Base-by-base conservation (phyloP, 441 rosid genomes). In the Hura crepitans region DNA sequence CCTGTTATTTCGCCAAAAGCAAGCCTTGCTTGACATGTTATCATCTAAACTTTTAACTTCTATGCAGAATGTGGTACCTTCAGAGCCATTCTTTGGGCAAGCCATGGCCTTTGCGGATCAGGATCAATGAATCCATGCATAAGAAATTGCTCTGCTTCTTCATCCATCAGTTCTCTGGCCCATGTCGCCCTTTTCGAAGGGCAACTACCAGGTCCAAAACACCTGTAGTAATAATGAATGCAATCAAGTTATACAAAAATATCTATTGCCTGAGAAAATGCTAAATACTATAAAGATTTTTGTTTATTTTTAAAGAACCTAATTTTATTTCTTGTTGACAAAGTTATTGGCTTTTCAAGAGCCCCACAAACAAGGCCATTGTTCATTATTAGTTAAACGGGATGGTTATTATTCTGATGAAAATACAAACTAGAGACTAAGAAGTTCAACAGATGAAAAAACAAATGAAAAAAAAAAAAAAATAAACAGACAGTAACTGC, bases 201-300 rank as follows among this genome's bases (percentile, higher is more conserved):
- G 82, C 90, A 88, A 73, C 96, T 79, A 46, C 98, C 99, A 1
- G 97, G 93, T 53, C 99, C 99, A 68, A 75, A 89, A 77, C 97
- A 95, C 83, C 99, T 94, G 78, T 76, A 39, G 13, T 68, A 79
- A 61, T 37, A 37, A 35, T 59, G 27, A 61, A 54, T 14, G 31
- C 56, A 56, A 39, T 35, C 37, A 25, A 25, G 18, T 61, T 37
- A 42, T 10, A 47, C 14, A n/a, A 20, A 12, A 13, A 43, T 22
- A 20, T 35, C 0, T 35, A 35, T 33, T 33, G 39, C 4, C 39
- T 35, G 39, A 35, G 6, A 35, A 8, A 35, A 35, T n/a, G n/a
- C n/a, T n/a, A n/a, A n/a, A n/a, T n/a, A n/a, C n/a, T n/a, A n/a
- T n/a, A n/a, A n/a, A n/a, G n/a, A n/a, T n/a, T n/a, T n/a, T n/a